Conservation (phyloP, 192 early-diverging fungal genomes). For the Linnemannia zychae region DNA sequence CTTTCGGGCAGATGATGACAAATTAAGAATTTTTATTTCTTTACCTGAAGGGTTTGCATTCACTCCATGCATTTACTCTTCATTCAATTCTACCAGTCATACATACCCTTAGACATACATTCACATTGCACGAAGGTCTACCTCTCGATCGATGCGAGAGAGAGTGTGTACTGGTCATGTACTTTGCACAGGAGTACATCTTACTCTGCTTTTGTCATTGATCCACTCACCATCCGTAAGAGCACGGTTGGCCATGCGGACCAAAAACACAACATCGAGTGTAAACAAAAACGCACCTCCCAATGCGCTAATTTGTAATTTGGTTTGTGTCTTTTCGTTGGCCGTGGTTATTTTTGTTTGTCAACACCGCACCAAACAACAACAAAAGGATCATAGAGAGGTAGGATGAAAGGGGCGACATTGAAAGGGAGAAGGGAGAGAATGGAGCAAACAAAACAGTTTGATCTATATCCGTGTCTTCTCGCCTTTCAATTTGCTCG, state of each 20-base stretch:
- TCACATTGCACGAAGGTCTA: background rate
- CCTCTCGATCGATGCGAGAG: too few relatives aligned
- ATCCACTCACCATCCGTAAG: background rate
- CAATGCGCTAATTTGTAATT: background rate
- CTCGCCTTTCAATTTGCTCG: background rate
- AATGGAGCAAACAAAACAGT: too few relatives aligned
- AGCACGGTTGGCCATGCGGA: constrained; percentile 6
- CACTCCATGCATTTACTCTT: background rate
- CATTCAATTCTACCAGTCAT: background rate
- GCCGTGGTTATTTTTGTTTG: background rate
- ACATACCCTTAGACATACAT: background rate
- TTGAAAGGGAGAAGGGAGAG: background rate
- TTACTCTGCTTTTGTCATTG: too few relatives aligned
- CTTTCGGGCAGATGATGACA: constrained; percentile 7
- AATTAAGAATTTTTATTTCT: background rate
- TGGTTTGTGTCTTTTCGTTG: background rate
- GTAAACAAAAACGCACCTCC: background rate
- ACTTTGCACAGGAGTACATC: background rate
- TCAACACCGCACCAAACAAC: background rate
- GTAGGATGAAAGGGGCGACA: background rate
- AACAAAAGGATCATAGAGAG: too few relatives aligned
- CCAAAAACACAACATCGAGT: background rate
- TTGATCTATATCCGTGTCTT: background rate
- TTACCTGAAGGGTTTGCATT: background rate
- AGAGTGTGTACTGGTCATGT: background rate